Conservation (phyloP, 2,329 filamentous ascomycete genomes). For the Verticillium albo-atrum region DNA sequence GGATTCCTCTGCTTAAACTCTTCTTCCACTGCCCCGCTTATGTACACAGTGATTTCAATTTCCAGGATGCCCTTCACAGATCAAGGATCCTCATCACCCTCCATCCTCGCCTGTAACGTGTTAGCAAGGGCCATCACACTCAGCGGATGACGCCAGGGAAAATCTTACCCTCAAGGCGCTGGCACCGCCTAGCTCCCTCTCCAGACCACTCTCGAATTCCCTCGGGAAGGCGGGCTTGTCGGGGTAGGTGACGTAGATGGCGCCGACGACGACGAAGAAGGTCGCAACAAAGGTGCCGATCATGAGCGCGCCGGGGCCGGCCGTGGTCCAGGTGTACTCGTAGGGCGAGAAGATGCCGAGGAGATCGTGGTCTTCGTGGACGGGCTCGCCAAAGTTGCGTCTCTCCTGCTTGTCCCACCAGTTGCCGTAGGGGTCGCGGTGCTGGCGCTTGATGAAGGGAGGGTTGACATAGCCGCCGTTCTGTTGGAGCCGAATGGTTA, state of each 20-base stretch:
- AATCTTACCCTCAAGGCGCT: slow-evolving; percentile 60
- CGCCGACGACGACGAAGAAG: slow-evolving; percentile 61
- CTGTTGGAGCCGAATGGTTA: slow-evolving; percentile 37
- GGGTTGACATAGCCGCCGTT: slow-evolving; percentile 84
- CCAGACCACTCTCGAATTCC: slow-evolving; percentile 68
- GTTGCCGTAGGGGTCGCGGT: slow-evolving; percentile 85
- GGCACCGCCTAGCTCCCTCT: slow-evolving; percentile 69
- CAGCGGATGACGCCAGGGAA: background rate
- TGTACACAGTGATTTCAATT: slow-evolving; percentile 1
- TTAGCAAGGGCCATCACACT: slow-evolving; percentile 9
- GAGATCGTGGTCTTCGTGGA: slow-evolving; percentile 94
- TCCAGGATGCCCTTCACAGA: background rate
- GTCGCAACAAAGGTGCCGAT: slow-evolving; percentile 62
- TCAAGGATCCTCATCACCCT: slow-evolving; percentile 2
- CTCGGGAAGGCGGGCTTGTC: slow-evolving; percentile 66
- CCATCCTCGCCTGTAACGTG: background rate
- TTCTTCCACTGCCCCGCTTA: background rate
- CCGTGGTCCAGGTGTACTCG: slow-evolving; percentile 77
- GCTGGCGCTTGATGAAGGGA: slow-evolving; percentile 75
- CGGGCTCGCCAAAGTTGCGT: slow-evolving; percentile 92
- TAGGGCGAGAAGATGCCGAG: slow-evolving; percentile 85
- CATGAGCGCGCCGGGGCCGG: slow-evolving; percentile 66
- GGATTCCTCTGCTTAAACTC: background rate
- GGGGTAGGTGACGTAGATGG: slow-evolving; percentile 66
- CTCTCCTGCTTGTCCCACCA: slow-evolving; percentile 99